Evolutionary conservation across 2,329 filamentous ascomycete genomes (phyloP).

Genomic region (Neoarthrinium moseri): DNA sequence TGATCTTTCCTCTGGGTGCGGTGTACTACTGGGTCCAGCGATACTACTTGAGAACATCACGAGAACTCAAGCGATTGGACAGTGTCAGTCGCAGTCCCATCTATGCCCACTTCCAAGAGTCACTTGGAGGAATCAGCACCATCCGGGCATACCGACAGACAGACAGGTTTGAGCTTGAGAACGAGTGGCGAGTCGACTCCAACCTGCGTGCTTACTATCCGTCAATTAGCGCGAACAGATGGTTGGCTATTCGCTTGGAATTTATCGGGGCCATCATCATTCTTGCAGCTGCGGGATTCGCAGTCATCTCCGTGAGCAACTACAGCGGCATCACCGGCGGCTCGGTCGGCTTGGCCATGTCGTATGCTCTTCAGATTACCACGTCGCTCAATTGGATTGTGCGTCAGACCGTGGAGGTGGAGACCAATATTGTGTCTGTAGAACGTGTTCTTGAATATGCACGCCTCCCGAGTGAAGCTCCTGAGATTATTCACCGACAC

Average conservation of each 20-base stretch:
- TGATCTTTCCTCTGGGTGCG: conserved; percentile 78
- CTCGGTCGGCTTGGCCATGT: conserved; percentile 90
- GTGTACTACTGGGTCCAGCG: conserved; percentile 93
- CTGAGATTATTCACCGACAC: conserved; percentile 86
- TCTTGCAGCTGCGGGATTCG: conserved; percentile 76
- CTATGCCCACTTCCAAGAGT: conserved; percentile 98
- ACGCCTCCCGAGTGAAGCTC: conserved; percentile 84
- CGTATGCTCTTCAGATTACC: conserved; percentile 95
- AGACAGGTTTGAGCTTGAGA: conserved; percentile 83
- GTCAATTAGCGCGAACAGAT: conserved; percentile 89
- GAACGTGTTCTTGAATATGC: conserved; percentile 97
- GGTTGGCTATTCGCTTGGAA: conserved; percentile 92
- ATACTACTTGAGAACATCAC: conserved; percentile 94
- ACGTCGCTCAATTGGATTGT: conserved; percentile 99
- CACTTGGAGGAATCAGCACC: conserved; percentile 87
- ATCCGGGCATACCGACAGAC: conserved; percentile 94
- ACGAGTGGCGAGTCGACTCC: conserved; percentile 95
- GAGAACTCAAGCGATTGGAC: conserved; percentile 93
- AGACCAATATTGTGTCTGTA: conserved; percentile 99
- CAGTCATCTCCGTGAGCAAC: conserved; percentile 75
- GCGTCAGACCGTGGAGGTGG: conserved; percentile 97
- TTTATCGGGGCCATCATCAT: conserved; percentile 96
- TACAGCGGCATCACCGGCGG: conserved; percentile 66
- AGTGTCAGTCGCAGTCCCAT: conserved; percentile 95
- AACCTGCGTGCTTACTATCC: conserved; percentile 95